Percentiles rank a stretch among this genome's conserved stretches.
phyloP scores from a whole-genome alignment of 768 basidiomycete species.

The Phlebiopsis gigantea region DNA sequence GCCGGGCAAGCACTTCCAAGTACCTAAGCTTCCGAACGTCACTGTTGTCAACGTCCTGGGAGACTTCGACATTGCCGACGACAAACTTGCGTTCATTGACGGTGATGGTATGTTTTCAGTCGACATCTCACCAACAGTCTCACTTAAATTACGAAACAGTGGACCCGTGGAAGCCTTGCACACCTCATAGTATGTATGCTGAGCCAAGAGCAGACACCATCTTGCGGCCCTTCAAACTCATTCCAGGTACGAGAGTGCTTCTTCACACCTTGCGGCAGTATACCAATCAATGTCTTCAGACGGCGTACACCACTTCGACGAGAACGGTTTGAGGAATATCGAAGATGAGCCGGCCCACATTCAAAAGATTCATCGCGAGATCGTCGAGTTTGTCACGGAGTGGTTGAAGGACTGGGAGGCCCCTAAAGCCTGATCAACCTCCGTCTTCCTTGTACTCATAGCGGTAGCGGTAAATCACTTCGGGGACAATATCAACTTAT shows the following conservation, averaged over 20 bases:
- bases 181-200: slow-evolving; percentile 76
- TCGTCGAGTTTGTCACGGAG: slow-evolving; percentile 68
- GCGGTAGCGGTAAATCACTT: background rate
- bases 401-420: slow-evolving; percentile 56
- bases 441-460: no score
- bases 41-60: slow-evolving; percentile 79
- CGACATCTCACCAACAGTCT: background rate
- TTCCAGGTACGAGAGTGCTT: slow-evolving; percentile 77
- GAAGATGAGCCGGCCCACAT: slow-evolving; percentile 73
- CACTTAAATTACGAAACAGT: slow-evolving; percentile 35
- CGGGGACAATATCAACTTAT: no score
- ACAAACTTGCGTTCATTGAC: slow-evolving; percentile 84
- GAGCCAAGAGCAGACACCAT: slow-evolving; percentile 63
- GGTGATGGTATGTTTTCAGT: slow-evolving; percentile 53
- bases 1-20: slow-evolving; percentile 66
- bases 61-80: slow-evolving; percentile 76
- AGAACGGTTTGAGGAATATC: slow-evolving; percentile 66
- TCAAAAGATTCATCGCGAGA: slow-evolving; percentile 72
- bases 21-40: slow-evolving; percentile 74
- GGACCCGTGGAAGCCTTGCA: slow-evolving; percentile 88
- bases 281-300: slow-evolving; percentile 29
- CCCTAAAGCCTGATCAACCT: background rate
- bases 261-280: slow-evolving; percentile 8
- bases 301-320: slow-evolving; percentile 71
- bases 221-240: slow-evolving; percentile 78